Evolutionary conservation across 805 yeast species (phyloP).

Genomic region (Blastobotrys terrestris): DNA sequence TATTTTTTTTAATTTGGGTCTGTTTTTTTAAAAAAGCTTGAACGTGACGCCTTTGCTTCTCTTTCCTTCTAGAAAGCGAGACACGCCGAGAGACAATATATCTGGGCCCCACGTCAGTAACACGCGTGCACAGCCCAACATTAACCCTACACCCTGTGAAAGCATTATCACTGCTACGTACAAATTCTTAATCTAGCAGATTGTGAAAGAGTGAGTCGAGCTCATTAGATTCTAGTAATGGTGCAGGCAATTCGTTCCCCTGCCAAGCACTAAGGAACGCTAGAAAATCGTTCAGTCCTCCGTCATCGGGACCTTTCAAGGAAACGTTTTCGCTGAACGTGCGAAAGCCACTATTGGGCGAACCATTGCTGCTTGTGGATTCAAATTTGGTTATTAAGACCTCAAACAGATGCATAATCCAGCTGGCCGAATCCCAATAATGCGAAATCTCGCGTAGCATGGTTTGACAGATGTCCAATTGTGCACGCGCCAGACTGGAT

Average conservation of each 20-base stretch:
- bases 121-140: too few relatives aligned
- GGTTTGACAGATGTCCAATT: not conserved
- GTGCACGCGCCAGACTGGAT: not conserved
- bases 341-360: not conserved
- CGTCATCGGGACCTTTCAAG: not conserved
- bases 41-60: too few relatives aligned
- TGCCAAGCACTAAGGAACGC: not conserved
- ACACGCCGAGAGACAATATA: too few relatives aligned
- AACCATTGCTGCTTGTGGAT: not conserved
- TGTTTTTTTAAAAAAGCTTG: too few relatives aligned
- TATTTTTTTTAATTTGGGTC: too few relatives aligned
- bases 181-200: not conserved
- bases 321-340: not conserved
- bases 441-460: not conserved
- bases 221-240: not conserved
- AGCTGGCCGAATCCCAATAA: not conserved
- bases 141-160: too few relatives aligned
- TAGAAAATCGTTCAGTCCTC: not conserved
- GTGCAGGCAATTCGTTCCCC: not conserved
- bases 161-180: not conserved
- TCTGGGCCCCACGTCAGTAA: too few relatives aligned
- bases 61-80: too few relatives aligned
- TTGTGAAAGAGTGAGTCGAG: not conserved
- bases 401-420: not conserved
- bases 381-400: not conserved